These are phyloP conservation scores for Toxoplasma gondii DNA, from an alignment of 169 alveolate species.

Conservation along the genomic window DNA sequence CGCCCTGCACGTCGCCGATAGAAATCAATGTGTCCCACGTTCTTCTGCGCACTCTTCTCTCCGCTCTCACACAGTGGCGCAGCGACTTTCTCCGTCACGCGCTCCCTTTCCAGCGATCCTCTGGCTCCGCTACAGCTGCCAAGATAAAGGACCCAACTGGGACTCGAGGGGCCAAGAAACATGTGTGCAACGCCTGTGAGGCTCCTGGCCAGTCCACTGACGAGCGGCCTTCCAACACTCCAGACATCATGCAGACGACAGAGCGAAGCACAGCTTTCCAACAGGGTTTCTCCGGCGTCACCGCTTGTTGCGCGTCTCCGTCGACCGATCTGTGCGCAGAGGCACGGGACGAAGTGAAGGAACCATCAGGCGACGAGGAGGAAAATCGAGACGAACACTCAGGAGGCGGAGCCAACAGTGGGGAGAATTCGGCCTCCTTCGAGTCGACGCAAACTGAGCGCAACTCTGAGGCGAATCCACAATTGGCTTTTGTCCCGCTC, in stretches of 20 bases:
- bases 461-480: background rate
- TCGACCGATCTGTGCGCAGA: too few species aligned
- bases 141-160: too few species aligned
- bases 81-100: background rate
- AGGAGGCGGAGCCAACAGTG: background rate
- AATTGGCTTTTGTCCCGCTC: background rate
- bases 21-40: conserved; percentile 9
- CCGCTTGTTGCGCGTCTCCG: too few species aligned
- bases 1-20: conserved; percentile 20
- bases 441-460: background rate
- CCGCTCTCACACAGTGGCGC: conserved; percentile 33
- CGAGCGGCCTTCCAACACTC: too few species aligned
- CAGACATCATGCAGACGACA: too few species aligned
- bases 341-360: too few species aligned
- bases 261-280: too few species aligned
- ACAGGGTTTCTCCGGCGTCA: too few species aligned
- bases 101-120: background rate
- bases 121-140: background rate
- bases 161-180: too few species aligned
- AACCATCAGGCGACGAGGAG: background rate
- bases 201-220: too few species aligned
- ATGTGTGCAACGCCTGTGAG: too few species aligned
- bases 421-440: background rate
- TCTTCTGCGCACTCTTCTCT: background rate
- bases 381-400: background rate